Evolutionary conservation across 192 early-diverging fungal genomes (phyloP).

Genomic region (Powellomyces hirtus): DNA sequence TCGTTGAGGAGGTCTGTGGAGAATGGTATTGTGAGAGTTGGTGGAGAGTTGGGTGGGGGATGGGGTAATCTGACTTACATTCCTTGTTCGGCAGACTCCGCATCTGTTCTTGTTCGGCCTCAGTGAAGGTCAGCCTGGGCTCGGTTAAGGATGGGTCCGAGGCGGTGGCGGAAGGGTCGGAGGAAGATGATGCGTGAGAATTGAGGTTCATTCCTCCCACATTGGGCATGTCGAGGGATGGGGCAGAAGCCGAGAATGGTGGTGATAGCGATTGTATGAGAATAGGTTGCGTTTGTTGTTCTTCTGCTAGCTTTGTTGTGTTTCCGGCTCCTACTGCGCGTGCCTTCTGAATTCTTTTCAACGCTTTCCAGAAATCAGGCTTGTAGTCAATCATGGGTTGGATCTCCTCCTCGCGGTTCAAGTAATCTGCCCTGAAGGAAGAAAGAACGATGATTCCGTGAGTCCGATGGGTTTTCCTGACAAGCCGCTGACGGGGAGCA

Average conservation of each 20-base stretch:
- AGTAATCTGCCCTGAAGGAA: conserved; percentile 64
- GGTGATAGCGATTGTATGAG: too few relatives aligned
- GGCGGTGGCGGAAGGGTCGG: too few relatives aligned
- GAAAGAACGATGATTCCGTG: not conserved
- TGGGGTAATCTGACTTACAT: conserved; percentile 66
- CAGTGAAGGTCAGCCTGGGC: conserved; percentile 58
- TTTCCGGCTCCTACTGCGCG: conserved; percentile 2
- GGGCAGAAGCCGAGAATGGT: too few relatives aligned
- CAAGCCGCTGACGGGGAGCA: not conserved
- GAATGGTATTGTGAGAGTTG: not conserved
- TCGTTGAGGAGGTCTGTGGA: conserved; percentile 63
- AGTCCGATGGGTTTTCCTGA: not conserved
- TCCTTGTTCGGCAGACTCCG: conserved; percentile 73
- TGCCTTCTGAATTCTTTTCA: conserved; percentile 66
- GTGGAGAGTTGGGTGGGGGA: not conserved
- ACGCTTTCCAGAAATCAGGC: conserved; percentile 58
- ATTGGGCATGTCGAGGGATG: too few relatives aligned
- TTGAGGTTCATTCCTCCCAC: not conserved
- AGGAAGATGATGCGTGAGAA: too few relatives aligned
- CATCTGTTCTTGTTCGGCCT: conserved; percentile 72
- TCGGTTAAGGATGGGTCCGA: too few relatives aligned
- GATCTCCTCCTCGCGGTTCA: conserved; percentile 81
- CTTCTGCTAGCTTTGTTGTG: too few relatives aligned
- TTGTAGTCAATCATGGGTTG: conserved; percentile 69
- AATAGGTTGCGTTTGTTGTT: too few relatives aligned